Conservation (phyloP, 2,329 filamentous ascomycete species). For the Fusarium humuli region DNA sequence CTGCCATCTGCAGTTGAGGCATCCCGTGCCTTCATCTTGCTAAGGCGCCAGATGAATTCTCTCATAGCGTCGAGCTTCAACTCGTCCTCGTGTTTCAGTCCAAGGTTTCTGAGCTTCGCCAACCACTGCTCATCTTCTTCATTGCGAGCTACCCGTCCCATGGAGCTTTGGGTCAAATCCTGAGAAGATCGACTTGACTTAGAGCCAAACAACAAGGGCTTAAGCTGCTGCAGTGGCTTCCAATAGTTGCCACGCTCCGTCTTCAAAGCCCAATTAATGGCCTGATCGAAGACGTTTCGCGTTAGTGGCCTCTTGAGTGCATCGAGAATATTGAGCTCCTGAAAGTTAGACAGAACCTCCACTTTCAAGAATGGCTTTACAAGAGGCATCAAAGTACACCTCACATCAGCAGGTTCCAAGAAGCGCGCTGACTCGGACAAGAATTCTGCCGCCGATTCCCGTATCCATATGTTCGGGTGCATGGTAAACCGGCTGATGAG, state of each 20-base stretch:
- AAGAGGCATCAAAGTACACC: slow-evolving; percentile 85
- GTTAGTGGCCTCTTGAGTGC: slow-evolving; percentile 84
- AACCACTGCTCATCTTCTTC: slow-evolving; percentile 97
- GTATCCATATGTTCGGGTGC: slow-evolving; percentile 95
- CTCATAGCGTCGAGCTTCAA: slow-evolving; percentile 86
- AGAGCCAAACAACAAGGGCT: slow-evolving; percentile 71
- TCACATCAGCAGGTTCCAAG: slow-evolving; percentile 81
- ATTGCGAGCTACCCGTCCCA: slow-evolving; percentile 77
- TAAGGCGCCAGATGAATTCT: slow-evolving; percentile 91
- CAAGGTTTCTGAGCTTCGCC: slow-evolving; percentile 83
- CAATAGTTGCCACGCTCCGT: slow-evolving; percentile 87
- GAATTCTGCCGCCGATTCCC: slow-evolving; percentile 88
- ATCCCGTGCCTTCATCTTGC: slow-evolving; percentile 74
- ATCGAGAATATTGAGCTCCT: slow-evolving; percentile 81
- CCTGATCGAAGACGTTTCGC: slow-evolving; percentile 84
- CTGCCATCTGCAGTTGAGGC: slow-evolving; percentile 51
- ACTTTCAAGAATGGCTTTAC: slow-evolving; percentile 85
- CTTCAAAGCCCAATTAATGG: slow-evolving; percentile 86
- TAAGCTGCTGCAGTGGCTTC: slow-evolving; percentile 78
- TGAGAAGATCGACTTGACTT: slow-evolving; percentile 67
- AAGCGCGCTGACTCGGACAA: slow-evolving; percentile 80
- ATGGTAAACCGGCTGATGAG: slow-evolving; percentile 86
- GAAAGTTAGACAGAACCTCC: slow-evolving; percentile 72
- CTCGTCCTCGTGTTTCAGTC: slow-evolving; percentile 85
- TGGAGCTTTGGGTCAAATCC: slow-evolving; percentile 66